Evolutionary conservation across 2,329 filamentous ascomycete genomes (phyloP).

Genomic region (Pseudogymnoascus sp.): DNA sequence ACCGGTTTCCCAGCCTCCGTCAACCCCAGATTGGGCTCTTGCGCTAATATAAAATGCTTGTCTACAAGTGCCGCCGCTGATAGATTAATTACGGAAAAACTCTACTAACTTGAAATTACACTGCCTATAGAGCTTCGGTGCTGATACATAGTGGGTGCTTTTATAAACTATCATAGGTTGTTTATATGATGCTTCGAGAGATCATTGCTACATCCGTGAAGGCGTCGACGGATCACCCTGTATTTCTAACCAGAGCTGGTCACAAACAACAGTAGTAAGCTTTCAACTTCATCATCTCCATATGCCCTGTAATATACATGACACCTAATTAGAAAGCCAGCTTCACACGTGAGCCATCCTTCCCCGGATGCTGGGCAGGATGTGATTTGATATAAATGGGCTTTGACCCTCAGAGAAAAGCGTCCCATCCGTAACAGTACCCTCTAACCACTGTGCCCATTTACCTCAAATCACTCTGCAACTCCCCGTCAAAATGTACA

Average conservation of each 20-base stretch:
- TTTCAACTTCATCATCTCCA: not conserved
- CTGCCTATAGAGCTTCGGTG: not conserved
- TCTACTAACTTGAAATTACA: not conserved
- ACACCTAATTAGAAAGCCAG: conserved; percentile 2
- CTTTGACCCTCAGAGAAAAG: not conserved
- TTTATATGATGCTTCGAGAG: not conserved
- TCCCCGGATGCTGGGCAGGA: not conserved
- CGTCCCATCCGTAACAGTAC: not conserved
- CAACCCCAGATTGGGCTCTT: not conserved
- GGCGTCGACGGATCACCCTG: not conserved
- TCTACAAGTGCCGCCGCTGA: conserved; percentile 2
- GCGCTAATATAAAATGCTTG: not conserved
- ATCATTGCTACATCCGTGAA: not conserved
- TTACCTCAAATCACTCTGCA: not conserved
- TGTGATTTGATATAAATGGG: not conserved
- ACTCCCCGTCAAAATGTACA: not conserved
- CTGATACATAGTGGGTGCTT: not conserved
- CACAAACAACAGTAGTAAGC: not conserved
- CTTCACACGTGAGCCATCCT: not conserved
- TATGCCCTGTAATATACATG: conserved; percentile 1
- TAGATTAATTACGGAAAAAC: conserved; percentile 6
- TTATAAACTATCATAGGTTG: not conserved
- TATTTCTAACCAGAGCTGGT: not conserved
- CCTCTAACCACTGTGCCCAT: not conserved
- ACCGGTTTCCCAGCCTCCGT: not conserved